These are phyloP conservation scores for Colletotrichum coccodes DNA, from an alignment of 2,329 filamentous ascomycete species.

Conservation along the genomic window DNA sequence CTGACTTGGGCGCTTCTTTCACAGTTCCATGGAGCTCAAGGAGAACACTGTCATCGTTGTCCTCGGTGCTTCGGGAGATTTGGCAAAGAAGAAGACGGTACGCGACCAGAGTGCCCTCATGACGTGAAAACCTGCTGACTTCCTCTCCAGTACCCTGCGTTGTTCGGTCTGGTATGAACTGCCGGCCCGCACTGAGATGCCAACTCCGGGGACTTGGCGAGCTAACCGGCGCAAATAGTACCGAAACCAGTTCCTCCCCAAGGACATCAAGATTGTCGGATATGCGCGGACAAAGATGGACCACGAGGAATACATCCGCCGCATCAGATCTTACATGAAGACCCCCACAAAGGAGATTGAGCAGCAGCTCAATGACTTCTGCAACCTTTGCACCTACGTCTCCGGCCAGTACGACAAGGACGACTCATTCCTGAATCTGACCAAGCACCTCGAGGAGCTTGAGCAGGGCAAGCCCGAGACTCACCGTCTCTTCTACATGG, in stretches of 20 bases:
- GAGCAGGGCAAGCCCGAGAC: slow-evolving; percentile 86
- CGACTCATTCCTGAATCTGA: slow-evolving; percentile 88
- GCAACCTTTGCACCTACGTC: slow-evolving; percentile 87
- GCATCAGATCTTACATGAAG: slow-evolving; percentile 98
- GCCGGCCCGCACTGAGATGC: background rate
- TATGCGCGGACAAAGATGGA: slow-evolving; percentile 99
- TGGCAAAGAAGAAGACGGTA: slow-evolving; percentile 99
- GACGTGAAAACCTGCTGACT: slow-evolving; percentile 39
- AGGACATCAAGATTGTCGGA: slow-evolving; percentile 95
- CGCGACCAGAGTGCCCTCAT: slow-evolving; percentile 29
- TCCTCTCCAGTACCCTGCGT: slow-evolving; percentile 81
- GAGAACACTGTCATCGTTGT: slow-evolving; percentile 98
- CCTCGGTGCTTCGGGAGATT: slow-evolving; percentile 94
- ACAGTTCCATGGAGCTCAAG: slow-evolving; percentile 92
- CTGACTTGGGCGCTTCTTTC: slow-evolving; percentile 7
- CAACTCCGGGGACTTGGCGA: background rate
- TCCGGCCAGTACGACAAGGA: slow-evolving; percentile 99
- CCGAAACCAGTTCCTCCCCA: slow-evolving; percentile 98
- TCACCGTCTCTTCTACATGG: slow-evolving; percentile 99
- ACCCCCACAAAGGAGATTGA: slow-evolving; percentile 97
- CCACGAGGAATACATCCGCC: slow-evolving; percentile 91
- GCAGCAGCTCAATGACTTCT: slow-evolving; percentile 93
- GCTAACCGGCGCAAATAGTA: slow-evolving; percentile 66
- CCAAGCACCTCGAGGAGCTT: slow-evolving; percentile 85
- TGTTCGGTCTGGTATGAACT: slow-evolving; percentile 91